Evolutionary conservation across 441 rosid genomes (phyloP), one percentile per base, ranked within the genome.

Genomic region (Gossypium davidsonii): DNA sequence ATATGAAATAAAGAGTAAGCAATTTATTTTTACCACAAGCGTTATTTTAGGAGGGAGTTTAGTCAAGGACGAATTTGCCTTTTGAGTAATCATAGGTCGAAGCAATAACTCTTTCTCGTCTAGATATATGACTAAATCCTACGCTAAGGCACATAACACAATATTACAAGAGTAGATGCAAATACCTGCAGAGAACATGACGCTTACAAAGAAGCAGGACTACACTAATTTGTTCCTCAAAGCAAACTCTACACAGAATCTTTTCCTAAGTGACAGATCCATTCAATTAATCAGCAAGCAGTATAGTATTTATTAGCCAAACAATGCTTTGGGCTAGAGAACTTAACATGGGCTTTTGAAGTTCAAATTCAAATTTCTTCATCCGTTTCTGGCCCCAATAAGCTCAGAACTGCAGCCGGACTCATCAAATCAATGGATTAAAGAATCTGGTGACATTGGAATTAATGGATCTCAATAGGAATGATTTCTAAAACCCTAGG

Each of bases 201-300:
- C 84, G 93, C 76, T 87, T 78, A 82, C 89, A 89, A 23, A 91
- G 87, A 64, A 87, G 87, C 70, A 85, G 74, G 64, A 89, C 89
- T 49, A 80, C 52, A 12, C 80, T 81, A 62, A 89, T 89, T 2
- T 88, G 87, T 65, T 84, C 87, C 83, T 34, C 8, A 6, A 34
- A 34, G 39, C 8, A 34, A 34, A 34, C 79, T 84, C 89, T 82
- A 57, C 90, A 87, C 3, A 89, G 88, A 56, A 87, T 89, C 81
- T 82, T 89, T 74, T 87, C 93, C 91, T 89, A 85, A 58, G 51
- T 72, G 42, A 77, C 2, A 34, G 8, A 34, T 6, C 39, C 39
- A 34, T 21, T 49, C 52, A 71, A 55, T 15, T 44, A 26, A 74
- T 71, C 3, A 51, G 57, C 11, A 25, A 73, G 52, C 14, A 73